Evolutionary conservation across 108 stramenopile species (phyloP).

Genomic region (Skeletonema menzelii): DNA sequence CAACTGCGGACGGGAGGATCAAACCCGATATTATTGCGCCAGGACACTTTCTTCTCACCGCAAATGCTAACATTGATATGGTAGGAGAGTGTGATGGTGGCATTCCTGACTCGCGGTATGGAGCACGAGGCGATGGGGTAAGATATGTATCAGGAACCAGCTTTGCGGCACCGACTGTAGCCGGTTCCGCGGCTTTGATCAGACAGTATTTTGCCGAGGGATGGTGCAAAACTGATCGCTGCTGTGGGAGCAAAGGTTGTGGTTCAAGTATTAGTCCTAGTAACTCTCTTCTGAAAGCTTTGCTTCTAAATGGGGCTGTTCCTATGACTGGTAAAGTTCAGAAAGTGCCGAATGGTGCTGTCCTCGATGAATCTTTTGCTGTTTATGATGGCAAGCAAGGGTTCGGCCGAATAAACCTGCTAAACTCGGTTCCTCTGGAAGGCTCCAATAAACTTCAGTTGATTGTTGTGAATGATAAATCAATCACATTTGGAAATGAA

Average conservation of each 20-base stretch:
- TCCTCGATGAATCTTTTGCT: constrained; percentile 14
- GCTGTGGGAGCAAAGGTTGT: constrained; percentile 52
- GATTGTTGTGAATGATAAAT: constrained; percentile 30
- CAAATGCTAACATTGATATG: constrained; percentile 37
- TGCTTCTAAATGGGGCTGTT: constrained; percentile 67
- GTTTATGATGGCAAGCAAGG: constrained; percentile 59
- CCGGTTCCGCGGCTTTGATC: constrained; percentile 77
- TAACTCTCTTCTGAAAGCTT: constrained; percentile 74
- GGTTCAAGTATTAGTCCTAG: constrained; percentile 57
- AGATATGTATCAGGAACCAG: constrained; percentile 49
- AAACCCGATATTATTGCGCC: constrained; percentile 86
- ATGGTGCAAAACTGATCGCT: constrained; percentile 36
- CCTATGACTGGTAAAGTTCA: constrained; percentile 48
- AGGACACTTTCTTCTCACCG: constrained; percentile 61
- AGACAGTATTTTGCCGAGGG: constrained; percentile 79
- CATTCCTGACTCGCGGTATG: constrained; percentile 10
- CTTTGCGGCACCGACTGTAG: constrained; percentile 80
- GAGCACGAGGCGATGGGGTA: constrained; percentile 10
- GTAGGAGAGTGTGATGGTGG: constrained; percentile 46
- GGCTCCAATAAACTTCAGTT: constrained; percentile 32
- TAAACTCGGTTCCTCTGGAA: constrained; percentile 27
- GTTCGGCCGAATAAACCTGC: constrained; percentile 49
- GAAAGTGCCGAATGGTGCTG: constrained; percentile 25
- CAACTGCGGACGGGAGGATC: constrained; percentile 69
- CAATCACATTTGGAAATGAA: constrained; percentile 17